These are phyloP conservation scores for Cardamine occulta DNA, from an alignment of 345 rosid species.

Conservation along the genomic window DNA sequence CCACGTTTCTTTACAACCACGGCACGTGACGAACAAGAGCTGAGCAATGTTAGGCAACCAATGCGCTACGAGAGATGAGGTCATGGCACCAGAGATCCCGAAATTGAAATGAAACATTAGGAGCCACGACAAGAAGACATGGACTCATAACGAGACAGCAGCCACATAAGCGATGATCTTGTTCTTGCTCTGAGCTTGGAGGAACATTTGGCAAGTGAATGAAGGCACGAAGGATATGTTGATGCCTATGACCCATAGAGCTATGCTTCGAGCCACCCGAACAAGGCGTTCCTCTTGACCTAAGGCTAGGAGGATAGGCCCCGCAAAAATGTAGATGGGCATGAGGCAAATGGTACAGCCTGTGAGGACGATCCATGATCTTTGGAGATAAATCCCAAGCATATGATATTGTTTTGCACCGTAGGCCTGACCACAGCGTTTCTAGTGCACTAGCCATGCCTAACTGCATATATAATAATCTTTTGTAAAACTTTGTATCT, in stretches of 20 bases:
- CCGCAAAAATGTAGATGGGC: conserved; percentile 58
- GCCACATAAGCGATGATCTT: conserved; percentile 50
- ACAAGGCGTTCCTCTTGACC: conserved; percentile 62
- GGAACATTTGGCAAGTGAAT: conserved; percentile 44
- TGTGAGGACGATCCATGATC: conserved; percentile 70
- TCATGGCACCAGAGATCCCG: conserved; percentile 37
- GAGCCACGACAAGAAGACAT: conserved; percentile 47
- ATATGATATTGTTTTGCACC: conserved; percentile 75
- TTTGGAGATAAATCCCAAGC: conserved; percentile 78
- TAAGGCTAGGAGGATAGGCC: conserved; percentile 52
- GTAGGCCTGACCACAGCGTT: conserved; percentile 80
- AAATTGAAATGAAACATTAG: conserved; percentile 22
- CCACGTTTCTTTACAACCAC: conserved; percentile 73
- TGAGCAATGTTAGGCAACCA: conserved; percentile 44
- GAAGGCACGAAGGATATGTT: conserved; percentile 45
- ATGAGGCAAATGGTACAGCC: conserved; percentile 45
- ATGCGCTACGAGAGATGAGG: conserved; percentile 8
- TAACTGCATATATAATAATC: conserved; percentile 43
- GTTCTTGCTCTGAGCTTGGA: conserved; percentile 45
- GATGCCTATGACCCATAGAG: conserved; percentile 59
- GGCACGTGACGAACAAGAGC: conserved; percentile 44
- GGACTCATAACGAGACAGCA: conserved; percentile 44
- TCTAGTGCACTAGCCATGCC: conserved; percentile 84
- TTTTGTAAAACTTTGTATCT: not conserved
- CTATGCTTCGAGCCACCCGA: conserved; percentile 48